Conservation (phyloP, 768 basidiomycete genomes). For the Amanita pseudoporphyria region DNA sequence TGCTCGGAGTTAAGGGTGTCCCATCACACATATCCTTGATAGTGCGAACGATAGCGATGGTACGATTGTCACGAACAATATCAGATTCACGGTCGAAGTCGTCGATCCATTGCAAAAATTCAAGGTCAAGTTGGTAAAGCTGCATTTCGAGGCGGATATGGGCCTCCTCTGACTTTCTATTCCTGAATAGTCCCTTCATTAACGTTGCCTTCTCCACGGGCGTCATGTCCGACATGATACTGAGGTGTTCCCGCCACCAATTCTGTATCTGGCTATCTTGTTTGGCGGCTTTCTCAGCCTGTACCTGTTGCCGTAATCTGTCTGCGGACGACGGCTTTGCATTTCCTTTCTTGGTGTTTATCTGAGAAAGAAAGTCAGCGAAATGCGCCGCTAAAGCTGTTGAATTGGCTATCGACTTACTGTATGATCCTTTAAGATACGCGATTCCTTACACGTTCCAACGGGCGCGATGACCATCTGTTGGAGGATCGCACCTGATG, state of each 20-base stretch:
- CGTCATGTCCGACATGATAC: constrained; percentile 23
- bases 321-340: constrained; percentile 18
- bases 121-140: constrained; percentile 43
- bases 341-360: constrained; percentile 11
- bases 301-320: constrained; percentile 30
- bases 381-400: not conserved
- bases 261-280: constrained; percentile 26
- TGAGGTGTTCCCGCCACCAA: constrained; percentile 49
- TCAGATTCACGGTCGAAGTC: constrained; percentile 27
- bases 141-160: constrained; percentile 40
- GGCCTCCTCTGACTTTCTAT: constrained; percentile 31
- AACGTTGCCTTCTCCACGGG: constrained; percentile 22
- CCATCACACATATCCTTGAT: constrained; percentile 35
- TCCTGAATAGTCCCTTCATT: constrained; percentile 33
- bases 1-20: constrained; percentile 25
- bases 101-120: constrained; percentile 42
- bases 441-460: constrained; percentile 11
- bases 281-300: constrained; percentile 33
- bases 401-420: not conserved
- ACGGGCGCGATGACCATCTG: constrained; percentile 43
- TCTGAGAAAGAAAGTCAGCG: not conserved
- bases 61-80: constrained; percentile 33
- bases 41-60: constrained; percentile 35
- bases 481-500: constrained; percentile 41
- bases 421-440: not conserved